These are phyloP conservation scores for Pyracantha coccinea DNA, from an alignment of 331 rosid genomes.

Conservation along the genomic window DNA sequence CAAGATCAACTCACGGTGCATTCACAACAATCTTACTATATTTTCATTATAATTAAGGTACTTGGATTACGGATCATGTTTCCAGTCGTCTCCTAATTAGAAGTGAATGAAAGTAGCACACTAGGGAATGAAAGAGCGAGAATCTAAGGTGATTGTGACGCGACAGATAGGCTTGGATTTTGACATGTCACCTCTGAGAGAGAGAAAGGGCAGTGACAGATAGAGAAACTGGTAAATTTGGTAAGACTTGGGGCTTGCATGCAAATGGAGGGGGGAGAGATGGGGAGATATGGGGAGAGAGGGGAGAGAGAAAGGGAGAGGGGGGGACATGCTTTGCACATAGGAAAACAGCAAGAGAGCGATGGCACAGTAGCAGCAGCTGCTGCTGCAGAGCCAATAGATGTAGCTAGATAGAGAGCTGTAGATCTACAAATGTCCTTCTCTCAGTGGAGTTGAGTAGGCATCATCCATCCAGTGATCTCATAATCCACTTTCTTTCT, in stretches of 20 bases:
- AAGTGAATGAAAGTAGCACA: background rate
- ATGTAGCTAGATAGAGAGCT: no score
- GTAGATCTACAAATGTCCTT: slow-evolving; percentile 13
- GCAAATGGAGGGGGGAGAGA: background rate
- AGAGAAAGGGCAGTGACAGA: background rate
- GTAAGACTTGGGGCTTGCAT: background rate
- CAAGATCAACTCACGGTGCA: background rate
- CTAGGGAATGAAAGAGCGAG: slow-evolving; percentile 21
- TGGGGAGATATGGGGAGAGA: background rate
- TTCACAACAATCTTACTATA: background rate
- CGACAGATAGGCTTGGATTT: slow-evolving; percentile 45
- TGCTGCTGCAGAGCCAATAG: no score
- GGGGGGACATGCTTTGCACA: background rate
- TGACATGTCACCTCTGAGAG: slow-evolving; percentile 39
- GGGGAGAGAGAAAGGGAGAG: background rate
- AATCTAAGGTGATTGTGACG: slow-evolving; percentile 44
- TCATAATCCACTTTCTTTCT: slow-evolving; percentile 10
- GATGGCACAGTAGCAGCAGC: no score
- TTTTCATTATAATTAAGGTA: background rate
- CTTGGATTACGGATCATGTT: background rate
- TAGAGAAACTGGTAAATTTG: background rate
- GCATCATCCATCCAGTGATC: slow-evolving; percentile 35
- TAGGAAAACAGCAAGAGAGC: background rate
- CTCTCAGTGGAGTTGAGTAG: slow-evolving; percentile 13
- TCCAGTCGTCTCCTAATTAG: background rate